These are phyloP conservation scores for Helicocarpus griseus DNA, from an alignment of 2,329 filamentous ascomycete genomes.

Conservation along the genomic window DNA sequence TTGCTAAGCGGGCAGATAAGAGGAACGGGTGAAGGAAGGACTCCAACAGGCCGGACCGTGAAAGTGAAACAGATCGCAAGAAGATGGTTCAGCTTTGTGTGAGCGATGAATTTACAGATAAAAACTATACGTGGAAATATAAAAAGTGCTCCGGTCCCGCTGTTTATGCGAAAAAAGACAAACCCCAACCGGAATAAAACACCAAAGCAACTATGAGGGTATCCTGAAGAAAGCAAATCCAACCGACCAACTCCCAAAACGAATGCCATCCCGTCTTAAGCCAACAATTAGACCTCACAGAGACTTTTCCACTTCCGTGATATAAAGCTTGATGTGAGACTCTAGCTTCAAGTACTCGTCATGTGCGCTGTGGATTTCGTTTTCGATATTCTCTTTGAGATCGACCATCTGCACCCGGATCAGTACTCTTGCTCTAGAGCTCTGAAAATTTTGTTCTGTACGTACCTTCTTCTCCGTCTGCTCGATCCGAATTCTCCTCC, in stretches of 20 bases:
- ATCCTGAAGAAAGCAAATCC: background rate
- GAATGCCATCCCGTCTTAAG: background rate
- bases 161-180: background rate
- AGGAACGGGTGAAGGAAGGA: slow-evolving; percentile 39
- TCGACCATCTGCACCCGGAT: slow-evolving; percentile 68
- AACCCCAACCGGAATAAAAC: background rate
- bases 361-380: slow-evolving; percentile 78
- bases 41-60: slow-evolving; percentile 51
- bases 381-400: slow-evolving; percentile 94
- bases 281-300: slow-evolving; percentile 34
- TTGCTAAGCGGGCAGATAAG: slow-evolving; percentile 47
- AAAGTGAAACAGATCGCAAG: slow-evolving; percentile 48
- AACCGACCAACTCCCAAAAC: slow-evolving; percentile 3
- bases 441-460: slow-evolving; percentile 3
- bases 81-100: slow-evolving; percentile 56
- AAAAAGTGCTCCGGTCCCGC: background rate
- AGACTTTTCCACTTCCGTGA: slow-evolving; percentile 96
- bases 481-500: slow-evolving; percentile 84
- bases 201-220: slow-evolving; percentile 1
- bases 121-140: background rate
- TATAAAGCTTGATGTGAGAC: slow-evolving; percentile 92
- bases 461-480: slow-evolving; percentile 96
- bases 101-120: slow-evolving; percentile 20
- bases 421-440: slow-evolving; percentile 10
- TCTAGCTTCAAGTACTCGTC: slow-evolving; percentile 98